phyloP scores from a whole-genome alignment of 768 basidiomycete species.

The Suillus weaverae region DNA sequence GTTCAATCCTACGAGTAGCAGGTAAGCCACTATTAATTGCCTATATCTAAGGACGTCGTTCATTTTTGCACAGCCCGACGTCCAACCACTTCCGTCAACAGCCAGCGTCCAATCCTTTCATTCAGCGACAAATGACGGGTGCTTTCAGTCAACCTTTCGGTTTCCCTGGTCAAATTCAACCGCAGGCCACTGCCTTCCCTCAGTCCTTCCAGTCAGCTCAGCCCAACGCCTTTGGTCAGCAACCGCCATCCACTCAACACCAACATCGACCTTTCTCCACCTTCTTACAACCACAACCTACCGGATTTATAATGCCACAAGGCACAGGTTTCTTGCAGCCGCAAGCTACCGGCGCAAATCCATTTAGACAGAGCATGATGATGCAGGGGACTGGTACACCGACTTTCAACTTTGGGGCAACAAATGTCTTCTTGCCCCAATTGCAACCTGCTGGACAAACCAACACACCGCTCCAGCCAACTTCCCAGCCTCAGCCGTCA shows the following conservation, averaged over 20 bases:
- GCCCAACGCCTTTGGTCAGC: slow-evolving; percentile 32
- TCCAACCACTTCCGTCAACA: slow-evolving; percentile 57
- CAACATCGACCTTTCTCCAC: slow-evolving; percentile 56
- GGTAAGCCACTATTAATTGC: slow-evolving; percentile 29
- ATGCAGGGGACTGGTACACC: slow-evolving; percentile 64
- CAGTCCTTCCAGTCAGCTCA: slow-evolving; percentile 39
- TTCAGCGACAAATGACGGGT: slow-evolving; percentile 54
- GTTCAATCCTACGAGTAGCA: slow-evolving; percentile 64
- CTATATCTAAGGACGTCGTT: slow-evolving; percentile 10
- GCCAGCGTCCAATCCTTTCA: slow-evolving; percentile 75
- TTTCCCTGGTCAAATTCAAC: slow-evolving; percentile 39
- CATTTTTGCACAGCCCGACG: slow-evolving; percentile 41
- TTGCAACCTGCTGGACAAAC: slow-evolving; percentile 18
- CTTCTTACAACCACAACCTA: slow-evolving; percentile 56
- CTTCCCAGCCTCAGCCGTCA: slow-evolving; percentile 17
- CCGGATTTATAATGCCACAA: slow-evolving; percentile 44
- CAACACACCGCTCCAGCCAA: slow-evolving; percentile 14
- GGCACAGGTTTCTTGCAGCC: slow-evolving; percentile 50
- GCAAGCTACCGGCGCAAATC: slow-evolving; percentile 65
- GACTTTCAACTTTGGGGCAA: slow-evolving; percentile 37
- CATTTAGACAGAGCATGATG: slow-evolving; percentile 81
- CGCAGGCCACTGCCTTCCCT: slow-evolving; percentile 59
- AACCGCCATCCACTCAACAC: slow-evolving; percentile 31
- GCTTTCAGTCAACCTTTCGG: slow-evolving; percentile 47
- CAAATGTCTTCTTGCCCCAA: slow-evolving; percentile 9